Percentiles rank a stretch among this genome's conserved stretches.
phyloP scores from a whole-genome alignment of 306 rosid genomes.

The Begonia fuchsioides region DNA sequence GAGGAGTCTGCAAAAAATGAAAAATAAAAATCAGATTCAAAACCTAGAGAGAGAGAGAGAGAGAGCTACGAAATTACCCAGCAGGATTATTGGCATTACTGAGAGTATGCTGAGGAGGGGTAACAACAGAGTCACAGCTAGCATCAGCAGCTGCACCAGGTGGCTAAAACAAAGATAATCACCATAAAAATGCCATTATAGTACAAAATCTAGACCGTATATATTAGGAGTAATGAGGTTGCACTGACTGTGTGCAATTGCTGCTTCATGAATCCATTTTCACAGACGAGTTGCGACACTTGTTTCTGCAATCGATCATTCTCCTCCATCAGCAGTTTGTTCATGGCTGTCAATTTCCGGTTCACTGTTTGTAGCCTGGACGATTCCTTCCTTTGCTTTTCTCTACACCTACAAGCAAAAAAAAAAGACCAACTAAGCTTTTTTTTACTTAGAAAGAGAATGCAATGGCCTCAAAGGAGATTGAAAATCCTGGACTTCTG shows the following conservation, averaged over 20 bases:
- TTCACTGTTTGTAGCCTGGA: conserved; percentile 88
- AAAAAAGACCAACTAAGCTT: background rate
- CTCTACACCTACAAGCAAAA: conserved; percentile 61
- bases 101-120: conserved; percentile 63
- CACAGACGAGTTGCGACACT: conserved; percentile 86
- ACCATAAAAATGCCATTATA: too few relatives aligned
- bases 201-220: conserved; percentile 23
- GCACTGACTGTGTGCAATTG: conserved; percentile 80
- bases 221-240: background rate
- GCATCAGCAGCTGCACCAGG: conserved; percentile 81
- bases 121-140: conserved; percentile 79
- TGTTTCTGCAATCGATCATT: conserved; percentile 97
- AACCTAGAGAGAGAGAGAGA: conserved; percentile 3
- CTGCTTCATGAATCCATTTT: conserved; percentile 87
- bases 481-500: background rate
- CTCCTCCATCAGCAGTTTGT: conserved; percentile 95
- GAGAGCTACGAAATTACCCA: conserved; percentile 43
- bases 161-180: too few relatives aligned
- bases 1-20: conserved; percentile 72
- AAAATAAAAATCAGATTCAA: background rate
- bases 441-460: too few relatives aligned
- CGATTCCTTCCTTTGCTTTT: conserved; percentile 95
- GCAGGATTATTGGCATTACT: conserved; percentile 96
- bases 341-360: conserved; percentile 79
- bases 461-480: too few relatives aligned